phyloP scores from a whole-genome alignment of 129 eudicot species.

The Artemisia argyi region DNA sequence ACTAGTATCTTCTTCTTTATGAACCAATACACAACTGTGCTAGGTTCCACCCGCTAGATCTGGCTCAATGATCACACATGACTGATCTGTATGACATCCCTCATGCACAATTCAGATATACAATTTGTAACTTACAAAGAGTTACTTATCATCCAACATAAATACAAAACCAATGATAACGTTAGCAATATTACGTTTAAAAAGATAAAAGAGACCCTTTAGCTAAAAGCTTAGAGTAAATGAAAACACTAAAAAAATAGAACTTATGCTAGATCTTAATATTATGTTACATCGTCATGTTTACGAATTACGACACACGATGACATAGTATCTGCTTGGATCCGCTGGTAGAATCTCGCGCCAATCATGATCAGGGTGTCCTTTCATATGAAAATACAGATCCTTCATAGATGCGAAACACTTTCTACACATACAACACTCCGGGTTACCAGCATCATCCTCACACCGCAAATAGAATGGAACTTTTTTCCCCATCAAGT shows the following conservation, averaged over 20 bases:
- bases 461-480: slow-evolving; percentile 6
- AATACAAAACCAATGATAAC: too few species aligned
- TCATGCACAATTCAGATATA: too few species aligned
- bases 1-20: too few species aligned
- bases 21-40: too few species aligned
- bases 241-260: neutral
- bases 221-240: too few species aligned
- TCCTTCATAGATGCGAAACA: neutral
- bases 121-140: too few species aligned
- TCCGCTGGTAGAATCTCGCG: neutral
- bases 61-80: too few species aligned
- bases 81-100: too few species aligned
- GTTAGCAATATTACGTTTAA: neutral
- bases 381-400: neutral
- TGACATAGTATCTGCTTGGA: neutral
- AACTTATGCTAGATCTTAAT: neutral
- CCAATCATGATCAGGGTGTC: neutral
- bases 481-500: neutral
- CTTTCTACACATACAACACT: neutral
- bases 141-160: too few species aligned
- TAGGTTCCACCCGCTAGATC: too few species aligned
- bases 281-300: neutral
- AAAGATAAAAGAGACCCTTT: neutral
- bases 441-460: neutral
- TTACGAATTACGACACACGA: neutral